phyloP scores from a whole-genome alignment of 2,329 filamentous ascomycete genomes.

The Talaromyces sp. region DNA sequence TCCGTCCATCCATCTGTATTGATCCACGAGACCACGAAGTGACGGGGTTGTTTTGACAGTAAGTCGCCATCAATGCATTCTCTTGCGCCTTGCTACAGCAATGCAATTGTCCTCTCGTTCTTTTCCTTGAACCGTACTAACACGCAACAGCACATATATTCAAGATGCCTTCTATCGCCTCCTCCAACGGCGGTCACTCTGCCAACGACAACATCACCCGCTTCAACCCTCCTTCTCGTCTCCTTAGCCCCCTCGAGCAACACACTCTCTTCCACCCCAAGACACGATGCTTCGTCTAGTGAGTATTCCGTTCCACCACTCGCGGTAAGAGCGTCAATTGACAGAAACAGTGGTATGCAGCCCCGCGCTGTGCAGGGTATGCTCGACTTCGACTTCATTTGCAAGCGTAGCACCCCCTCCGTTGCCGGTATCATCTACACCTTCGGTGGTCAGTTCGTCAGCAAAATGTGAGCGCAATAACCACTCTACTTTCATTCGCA shows the following conservation, averaged over 20 bases:
- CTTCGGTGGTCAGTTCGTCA: slow-evolving; percentile 99
- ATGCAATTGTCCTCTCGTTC: neutral
- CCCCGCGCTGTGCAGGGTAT: slow-evolving; percentile 87
- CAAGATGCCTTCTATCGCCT: slow-evolving; percentile 58
- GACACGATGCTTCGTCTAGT: slow-evolving; percentile 99
- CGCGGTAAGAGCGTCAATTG: slow-evolving; percentile 23
- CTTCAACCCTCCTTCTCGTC: slow-evolving; percentile 88
- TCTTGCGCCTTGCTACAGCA: neutral
- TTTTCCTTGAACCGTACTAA: neutral
- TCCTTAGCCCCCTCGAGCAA: slow-evolving; percentile 74
- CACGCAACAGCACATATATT: slow-evolving; percentile 20
- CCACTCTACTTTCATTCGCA: neutral
- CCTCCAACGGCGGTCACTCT: slow-evolving; percentile 58
- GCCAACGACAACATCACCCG: slow-evolving; percentile 99
- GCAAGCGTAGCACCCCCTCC: slow-evolving; percentile 94
- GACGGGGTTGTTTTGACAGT: slow-evolving; percentile 12
- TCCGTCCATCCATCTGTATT: slow-evolving; percentile 5
- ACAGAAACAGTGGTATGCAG: slow-evolving; percentile 72
- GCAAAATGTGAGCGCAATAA: slow-evolving; percentile 76
- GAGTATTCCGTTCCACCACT: slow-evolving; percentile 39
- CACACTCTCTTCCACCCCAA: slow-evolving; percentile 98
- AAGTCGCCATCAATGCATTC: neutral
- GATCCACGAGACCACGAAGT: slow-evolving; percentile 9
- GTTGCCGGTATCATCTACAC: slow-evolving; percentile 99
- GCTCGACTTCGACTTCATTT: slow-evolving; percentile 99